A percentile compares a stretch with the other conserved stretches of the same genome.
Evolutionary conservation across 1,284 basidiomycete species (phyloP).

Genomic region (Tremellales sp.): DNA sequence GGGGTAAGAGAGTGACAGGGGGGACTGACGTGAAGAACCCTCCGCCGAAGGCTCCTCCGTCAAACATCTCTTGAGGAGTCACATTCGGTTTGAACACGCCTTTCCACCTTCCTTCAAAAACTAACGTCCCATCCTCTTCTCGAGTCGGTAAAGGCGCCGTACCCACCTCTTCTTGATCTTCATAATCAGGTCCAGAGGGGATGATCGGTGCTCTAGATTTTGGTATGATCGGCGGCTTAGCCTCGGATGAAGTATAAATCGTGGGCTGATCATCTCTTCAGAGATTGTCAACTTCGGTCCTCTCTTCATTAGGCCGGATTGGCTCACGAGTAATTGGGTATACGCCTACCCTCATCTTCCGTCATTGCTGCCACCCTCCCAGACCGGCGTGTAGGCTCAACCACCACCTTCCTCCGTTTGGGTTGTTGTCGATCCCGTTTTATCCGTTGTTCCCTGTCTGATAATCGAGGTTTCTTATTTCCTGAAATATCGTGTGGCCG

Average conservation of each 20-base stretch:
- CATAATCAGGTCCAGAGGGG: conserved; percentile 10
- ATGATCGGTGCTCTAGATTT: conserved; percentile 4
- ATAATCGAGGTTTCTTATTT: not conserved
- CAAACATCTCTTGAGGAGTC: conserved; percentile 51
- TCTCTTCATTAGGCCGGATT: no score
- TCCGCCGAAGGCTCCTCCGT: conserved; percentile 50
- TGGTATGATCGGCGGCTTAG: not conserved
- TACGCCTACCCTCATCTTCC: conserved; percentile 7
- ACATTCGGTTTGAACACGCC: conserved; percentile 50
- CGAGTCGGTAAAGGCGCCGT: conserved; percentile 29
- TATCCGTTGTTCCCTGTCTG: conserved; percentile 10
- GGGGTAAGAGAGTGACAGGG: conserved; percentile 1
- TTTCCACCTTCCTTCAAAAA: conserved; percentile 46
- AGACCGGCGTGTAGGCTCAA: conserved; percentile 22
- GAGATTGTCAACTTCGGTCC: not conserved
- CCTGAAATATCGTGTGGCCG: conserved; percentile 3
- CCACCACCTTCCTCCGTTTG: conserved; percentile 10
- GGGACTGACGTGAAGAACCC: conserved; percentile 45
- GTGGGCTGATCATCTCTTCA: not conserved
- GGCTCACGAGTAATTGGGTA: no score
- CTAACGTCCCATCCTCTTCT: conserved; percentile 35
- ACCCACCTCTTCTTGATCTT: conserved; percentile 1
- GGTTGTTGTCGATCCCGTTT: conserved; percentile 5
- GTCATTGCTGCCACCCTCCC: conserved; percentile 17
- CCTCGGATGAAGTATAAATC: conserved; percentile 2